Conservation (phyloP, 345 rosid species). For the Populus davidiana region DNA sequence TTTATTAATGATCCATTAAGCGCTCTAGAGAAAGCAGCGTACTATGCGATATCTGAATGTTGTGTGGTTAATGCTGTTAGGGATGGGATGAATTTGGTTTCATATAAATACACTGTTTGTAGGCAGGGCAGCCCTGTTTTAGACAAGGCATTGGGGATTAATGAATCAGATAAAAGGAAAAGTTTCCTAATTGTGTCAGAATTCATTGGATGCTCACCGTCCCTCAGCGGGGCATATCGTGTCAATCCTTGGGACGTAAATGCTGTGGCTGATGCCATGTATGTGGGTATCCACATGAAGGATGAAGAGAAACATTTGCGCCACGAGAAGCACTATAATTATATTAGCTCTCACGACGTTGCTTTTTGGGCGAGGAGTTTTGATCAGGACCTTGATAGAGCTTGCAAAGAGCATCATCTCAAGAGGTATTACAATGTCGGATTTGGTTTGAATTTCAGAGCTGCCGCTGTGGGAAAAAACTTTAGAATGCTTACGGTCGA, state of each 20-base stretch:
- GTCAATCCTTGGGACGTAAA: slow-evolving; percentile 83
- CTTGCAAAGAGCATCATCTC: slow-evolving; percentile 62
- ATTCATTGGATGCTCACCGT: slow-evolving; percentile 87
- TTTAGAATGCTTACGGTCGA: slow-evolving; percentile 59
- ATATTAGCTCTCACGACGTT: slow-evolving; percentile 75
- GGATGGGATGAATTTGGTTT: slow-evolving; percentile 89
- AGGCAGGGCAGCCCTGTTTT: slow-evolving; percentile 66
- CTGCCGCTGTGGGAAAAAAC: slow-evolving; percentile 64
- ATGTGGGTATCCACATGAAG: slow-evolving; percentile 40
- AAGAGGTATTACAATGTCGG: slow-evolving; percentile 80
- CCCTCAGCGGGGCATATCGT: slow-evolving; percentile 80
- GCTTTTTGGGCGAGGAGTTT: slow-evolving; percentile 77
- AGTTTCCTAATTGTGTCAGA: slow-evolving; percentile 80
- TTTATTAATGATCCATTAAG: slow-evolving; percentile 48
- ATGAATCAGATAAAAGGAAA: slow-evolving; percentile 32
- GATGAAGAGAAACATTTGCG: slow-evolving; percentile 60
- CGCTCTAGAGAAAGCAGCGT: slow-evolving; percentile 61
- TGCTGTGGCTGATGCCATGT: slow-evolving; percentile 61
- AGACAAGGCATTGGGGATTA: slow-evolving; percentile 50
- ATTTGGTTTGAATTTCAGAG: slow-evolving; percentile 61
- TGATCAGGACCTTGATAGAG: slow-evolving; percentile 69
- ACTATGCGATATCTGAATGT: slow-evolving; percentile 66
- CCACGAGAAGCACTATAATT: slow-evolving; percentile 81
- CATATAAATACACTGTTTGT: slow-evolving; percentile 71
- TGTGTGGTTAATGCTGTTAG: slow-evolving; percentile 75